Evolutionary conservation across 345 rosid genomes (phyloP).

Genomic region (Luvunga scandens): DNA sequence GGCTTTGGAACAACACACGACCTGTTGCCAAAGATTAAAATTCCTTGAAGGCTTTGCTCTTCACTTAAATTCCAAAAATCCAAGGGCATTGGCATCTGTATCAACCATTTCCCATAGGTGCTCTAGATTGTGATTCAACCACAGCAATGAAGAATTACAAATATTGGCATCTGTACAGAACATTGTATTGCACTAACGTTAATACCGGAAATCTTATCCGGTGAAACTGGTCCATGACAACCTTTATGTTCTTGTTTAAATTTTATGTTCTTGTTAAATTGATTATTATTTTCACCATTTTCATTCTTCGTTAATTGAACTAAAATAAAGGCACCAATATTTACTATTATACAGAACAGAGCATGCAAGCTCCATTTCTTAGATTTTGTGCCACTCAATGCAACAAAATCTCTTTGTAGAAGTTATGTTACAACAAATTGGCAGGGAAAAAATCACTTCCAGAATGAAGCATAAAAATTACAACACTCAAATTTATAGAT

Average conservation of each 20-base stretch:
- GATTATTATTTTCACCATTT: background rate
- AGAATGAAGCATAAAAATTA: background rate
- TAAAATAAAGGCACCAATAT: too few species aligned
- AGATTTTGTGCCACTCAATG: too few species aligned
- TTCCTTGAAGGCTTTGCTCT: background rate
- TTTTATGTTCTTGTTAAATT: background rate
- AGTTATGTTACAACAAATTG: too few species aligned
- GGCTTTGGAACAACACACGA: slow-evolving; percentile 89
- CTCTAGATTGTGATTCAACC: background rate
- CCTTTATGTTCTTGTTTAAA: background rate
- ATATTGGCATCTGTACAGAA: background rate
- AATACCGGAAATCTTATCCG: background rate
- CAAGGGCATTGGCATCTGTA: too few species aligned
- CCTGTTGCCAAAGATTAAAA: slow-evolving; percentile 47
- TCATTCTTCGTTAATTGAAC: too few species aligned
- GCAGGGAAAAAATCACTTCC: too few species aligned
- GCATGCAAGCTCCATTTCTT: background rate
- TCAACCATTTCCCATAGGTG: too few species aligned
- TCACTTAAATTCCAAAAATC: background rate
- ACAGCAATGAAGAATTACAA: background rate
- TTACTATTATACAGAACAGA: too few species aligned
- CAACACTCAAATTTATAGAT: slow-evolving; percentile 8
- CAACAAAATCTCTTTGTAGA: too few species aligned
- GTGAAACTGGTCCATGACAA: background rate
- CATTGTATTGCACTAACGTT: background rate